Conservation (phyloP, 1,284 basidiomycete species). For the Fistulinella cinereoalba region DNA sequence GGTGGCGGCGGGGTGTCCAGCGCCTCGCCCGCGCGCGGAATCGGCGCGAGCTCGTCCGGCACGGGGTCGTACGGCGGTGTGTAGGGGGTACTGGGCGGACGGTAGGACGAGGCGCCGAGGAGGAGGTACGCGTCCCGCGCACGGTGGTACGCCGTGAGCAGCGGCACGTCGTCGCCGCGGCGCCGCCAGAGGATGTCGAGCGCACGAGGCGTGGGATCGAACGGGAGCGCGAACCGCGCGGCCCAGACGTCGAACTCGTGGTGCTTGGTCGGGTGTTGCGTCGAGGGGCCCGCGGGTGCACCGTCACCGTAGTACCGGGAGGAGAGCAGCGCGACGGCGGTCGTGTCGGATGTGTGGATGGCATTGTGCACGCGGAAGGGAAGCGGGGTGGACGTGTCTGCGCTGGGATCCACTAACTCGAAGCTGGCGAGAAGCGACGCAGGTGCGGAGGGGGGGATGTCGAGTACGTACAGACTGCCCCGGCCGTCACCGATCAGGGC, state of each 20-base stretch:
- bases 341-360: conserved; percentile 37
- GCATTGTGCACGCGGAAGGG: conserved; percentile 63
- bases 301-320: conserved; percentile 46
- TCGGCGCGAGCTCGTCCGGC: conserved; percentile 62
- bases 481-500: conserved; percentile 72
- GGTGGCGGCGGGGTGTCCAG: conserved; percentile 32
- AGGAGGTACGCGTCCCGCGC: conserved; percentile 50
- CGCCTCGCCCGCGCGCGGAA: conserved; percentile 59
- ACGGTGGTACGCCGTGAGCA: conserved; percentile 53
- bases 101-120: conserved; percentile 57
- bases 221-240: conserved; percentile 47
- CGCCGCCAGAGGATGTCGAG: conserved; percentile 66
- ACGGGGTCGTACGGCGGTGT: conserved; percentile 50
- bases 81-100: conserved; percentile 34
- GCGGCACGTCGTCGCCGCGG: conserved; percentile 68
- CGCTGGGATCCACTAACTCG: conserved; percentile 40
- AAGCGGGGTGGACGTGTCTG: conserved; percentile 20
- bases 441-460: conserved; percentile 31
- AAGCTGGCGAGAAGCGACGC: conserved; percentile 55
- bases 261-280: conserved; percentile 16
- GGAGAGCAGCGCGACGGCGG: conserved; percentile 50
- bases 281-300: conserved; percentile 13
- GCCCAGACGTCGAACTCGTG: conserved; percentile 64
- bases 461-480: conserved; percentile 64
- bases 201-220: conserved; percentile 33